Base-by-base conservation (phyloP, 108 stramenopile genomes). In the Discostella stelligeroides region DNA sequence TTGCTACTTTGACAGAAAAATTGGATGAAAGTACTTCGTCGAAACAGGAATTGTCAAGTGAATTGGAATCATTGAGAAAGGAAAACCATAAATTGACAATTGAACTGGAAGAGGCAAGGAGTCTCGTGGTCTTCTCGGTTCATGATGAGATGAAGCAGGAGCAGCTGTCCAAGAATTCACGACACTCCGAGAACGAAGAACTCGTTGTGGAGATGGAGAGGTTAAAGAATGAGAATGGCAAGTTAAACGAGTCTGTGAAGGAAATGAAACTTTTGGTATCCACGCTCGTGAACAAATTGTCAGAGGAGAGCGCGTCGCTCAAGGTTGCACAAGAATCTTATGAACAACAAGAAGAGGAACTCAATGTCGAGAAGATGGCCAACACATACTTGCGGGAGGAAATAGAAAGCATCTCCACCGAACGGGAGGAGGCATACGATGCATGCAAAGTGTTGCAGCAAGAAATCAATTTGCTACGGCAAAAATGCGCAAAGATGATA, bases 381-480 rank as follows among this genome's bases (percentile, higher is more conserved):
- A 53, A 30, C 15, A 30, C 40, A 12, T 61, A 55, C 21, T 28
- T 76, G 54, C 45, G 42, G 45, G 61, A 68, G 47, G 67, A 68
- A 21, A n/a, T 48, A 60, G 29, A 63, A 20, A 63, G 42, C 15
- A 46, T 25, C 40, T 60, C 46, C 23, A 14, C 64, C 14, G 64
- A 73, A 40, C 64, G 73, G 41, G 57, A 56, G n/a, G 53, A 73
- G 17, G 57, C 64, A 0, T 54, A 73, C 38, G 64, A 73, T n/a
- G 38, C 63, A 1, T 64, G 53, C 46, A 34, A 48, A 18, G 43
- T 60, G 7, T 38, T 73, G 18, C 63, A 73, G 61, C 40, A 65
- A 37, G 64, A 73, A 46, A 66, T 73, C 25, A 42, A 65, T 15
- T 14, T 29, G 48, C 73, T 73, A 8, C 39, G 64, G 7, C 28